Conservation (phyloP, 2,329 filamentous ascomycete species). For the Verticillium tricorpus region DNA sequence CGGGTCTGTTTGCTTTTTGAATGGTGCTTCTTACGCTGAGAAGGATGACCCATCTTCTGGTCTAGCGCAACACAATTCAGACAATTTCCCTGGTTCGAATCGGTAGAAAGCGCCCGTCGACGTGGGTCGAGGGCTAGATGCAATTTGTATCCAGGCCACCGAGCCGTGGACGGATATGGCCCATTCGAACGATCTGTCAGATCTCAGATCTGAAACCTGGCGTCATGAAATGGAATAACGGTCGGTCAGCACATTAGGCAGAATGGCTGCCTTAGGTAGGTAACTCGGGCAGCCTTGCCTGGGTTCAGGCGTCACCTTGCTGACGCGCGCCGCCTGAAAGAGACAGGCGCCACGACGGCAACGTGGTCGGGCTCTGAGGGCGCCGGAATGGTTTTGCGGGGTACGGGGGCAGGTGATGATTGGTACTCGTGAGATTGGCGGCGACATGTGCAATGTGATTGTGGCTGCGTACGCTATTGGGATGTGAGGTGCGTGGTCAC, state of each 20-base stretch:
- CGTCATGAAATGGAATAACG: not conserved
- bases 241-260: not conserved
- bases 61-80: not conserved
- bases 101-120: no score
- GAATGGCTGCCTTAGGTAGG: not conserved
- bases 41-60: not conserved
- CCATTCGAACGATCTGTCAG: not conserved
- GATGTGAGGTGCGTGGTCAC: not conserved
- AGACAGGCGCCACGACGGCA: not conserved
- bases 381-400: not conserved
- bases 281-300: not conserved
- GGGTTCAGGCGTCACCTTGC: not conserved
- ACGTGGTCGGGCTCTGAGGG: not conserved
- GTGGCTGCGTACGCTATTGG: not conserved
- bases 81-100: no score
- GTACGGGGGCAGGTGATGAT: not conserved
- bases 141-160: not conserved
- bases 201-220: not conserved
- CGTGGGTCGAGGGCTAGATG: not conserved
- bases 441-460: not conserved
- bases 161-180: not conserved
- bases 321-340: not conserved
- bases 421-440: not conserved
- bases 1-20: not conserved
- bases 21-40: not conserved